Conservation (phyloP, 2,329 filamentous ascomycete species). For the Nigrospora sphaerica region DNA sequence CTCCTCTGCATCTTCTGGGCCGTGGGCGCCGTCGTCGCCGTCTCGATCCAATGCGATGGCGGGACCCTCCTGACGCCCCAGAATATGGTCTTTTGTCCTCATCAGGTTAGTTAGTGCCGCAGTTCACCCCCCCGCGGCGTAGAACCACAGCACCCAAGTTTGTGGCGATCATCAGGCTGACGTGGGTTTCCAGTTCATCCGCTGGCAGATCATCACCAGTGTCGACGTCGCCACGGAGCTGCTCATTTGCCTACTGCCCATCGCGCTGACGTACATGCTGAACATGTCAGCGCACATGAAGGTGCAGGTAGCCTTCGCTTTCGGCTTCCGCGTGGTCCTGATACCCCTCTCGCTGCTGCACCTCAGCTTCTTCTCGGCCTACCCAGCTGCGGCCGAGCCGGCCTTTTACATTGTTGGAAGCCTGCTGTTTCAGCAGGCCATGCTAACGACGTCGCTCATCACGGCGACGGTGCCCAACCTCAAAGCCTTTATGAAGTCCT, state of each 20-base stretch:
- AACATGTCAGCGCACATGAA: constrained; percentile 10
- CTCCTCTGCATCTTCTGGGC: constrained; percentile 6
- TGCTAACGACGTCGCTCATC: constrained; percentile 11
- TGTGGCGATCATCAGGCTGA: too few relatives aligned
- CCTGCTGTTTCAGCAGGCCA: constrained; percentile 10
- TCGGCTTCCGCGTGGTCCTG: constrained; percentile 13
- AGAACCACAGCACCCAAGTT: too few relatives aligned
- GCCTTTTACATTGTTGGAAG: constrained; percentile 8
- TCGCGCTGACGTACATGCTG: constrained; percentile 7
- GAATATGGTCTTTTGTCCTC: constrained; percentile 3
- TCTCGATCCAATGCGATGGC: constrained; percentile 2
- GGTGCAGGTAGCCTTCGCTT: constrained; percentile 10
- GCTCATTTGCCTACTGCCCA: constrained; percentile 8
- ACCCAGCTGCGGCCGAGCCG: constrained; percentile 5
- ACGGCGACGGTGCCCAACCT: constrained; percentile 15
- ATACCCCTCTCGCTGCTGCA: constrained; percentile 7
- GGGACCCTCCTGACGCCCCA: constrained; percentile 1
- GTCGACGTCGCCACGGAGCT: constrained; percentile 9
- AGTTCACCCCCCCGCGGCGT: neutral
- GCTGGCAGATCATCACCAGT: neutral
- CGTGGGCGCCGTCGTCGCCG: constrained; percentile 2
- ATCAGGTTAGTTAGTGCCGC: constrained; percentile 1
- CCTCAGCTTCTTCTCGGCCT: constrained; percentile 5
- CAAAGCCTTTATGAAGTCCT: constrained; percentile 13
- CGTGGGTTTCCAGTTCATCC: neutral